Evolutionary conservation across 495 filamentous ascomycete genomes (phyloP).

Genomic region (Amniculicola lignicola): DNA sequence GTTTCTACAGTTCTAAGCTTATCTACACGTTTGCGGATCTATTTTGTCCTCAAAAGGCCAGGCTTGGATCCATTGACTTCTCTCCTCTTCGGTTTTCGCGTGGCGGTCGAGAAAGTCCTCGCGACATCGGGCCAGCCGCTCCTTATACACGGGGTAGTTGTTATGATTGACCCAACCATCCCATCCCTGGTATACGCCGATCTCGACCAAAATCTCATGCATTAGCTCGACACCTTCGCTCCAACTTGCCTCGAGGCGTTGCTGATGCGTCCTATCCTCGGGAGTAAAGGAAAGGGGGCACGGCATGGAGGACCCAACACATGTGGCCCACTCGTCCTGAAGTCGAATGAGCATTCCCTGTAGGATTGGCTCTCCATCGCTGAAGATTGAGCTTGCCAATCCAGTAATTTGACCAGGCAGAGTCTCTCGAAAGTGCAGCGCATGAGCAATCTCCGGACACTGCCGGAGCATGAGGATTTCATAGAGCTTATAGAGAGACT

Average conservation of each 20-base stretch:
- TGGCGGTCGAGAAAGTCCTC: conserved; percentile 14
- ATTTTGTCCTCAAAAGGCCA: conserved; percentile 14
- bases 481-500: conserved; percentile 7
- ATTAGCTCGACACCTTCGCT: conserved; percentile 12
- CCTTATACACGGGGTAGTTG: conserved; percentile 9
- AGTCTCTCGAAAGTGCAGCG: conserved; percentile 10
- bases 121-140: conserved; percentile 7
- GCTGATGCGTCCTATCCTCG: conserved; percentile 1
- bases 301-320: conserved; percentile 1
- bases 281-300: conserved; percentile 16
- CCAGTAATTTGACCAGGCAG: conserved; percentile 8
- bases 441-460: conserved; percentile 1
- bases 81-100: conserved; percentile 12
- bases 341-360: conserved; percentile 4
- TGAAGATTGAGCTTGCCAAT: conserved; percentile 8
- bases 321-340: conserved; percentile 13
- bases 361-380: conserved; percentile 4
- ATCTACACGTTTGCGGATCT: conserved; percentile 6
- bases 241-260: conserved; percentile 5
- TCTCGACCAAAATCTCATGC: conserved; percentile 4
- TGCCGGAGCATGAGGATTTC: conserved; percentile 5
- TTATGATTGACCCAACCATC: conserved; percentile 21
- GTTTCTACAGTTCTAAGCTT: too few relatives aligned
- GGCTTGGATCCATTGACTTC: conserved; percentile 1
- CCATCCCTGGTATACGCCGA: conserved; percentile 14